Conservation (phyloP, 1,284 basidiomycete genomes). For the Coriolopsis trogii region DNA sequence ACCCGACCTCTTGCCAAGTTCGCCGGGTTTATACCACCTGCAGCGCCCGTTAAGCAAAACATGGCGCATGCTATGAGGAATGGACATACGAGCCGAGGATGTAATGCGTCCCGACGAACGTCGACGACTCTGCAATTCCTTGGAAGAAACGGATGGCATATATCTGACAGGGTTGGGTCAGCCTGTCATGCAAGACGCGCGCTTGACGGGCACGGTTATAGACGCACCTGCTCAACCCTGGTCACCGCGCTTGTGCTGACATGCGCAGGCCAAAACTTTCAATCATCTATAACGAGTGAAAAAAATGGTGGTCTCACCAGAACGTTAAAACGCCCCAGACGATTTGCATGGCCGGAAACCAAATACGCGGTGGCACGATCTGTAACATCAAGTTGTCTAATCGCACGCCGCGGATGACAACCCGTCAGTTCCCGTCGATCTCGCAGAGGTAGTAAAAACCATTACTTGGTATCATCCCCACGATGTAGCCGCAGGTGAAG, state of each 20-base stretch:
- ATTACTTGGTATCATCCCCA: conserved; percentile 74
- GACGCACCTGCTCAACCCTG: conserved; percentile 55
- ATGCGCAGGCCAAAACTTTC: neutral
- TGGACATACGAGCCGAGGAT: conserved; percentile 63
- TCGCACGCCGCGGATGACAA: neutral
- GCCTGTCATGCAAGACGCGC: conserved; percentile 1
- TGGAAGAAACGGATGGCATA: conserved; percentile 77
- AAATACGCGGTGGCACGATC: conserved; percentile 61
- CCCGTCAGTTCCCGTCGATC: conserved; percentile 1
- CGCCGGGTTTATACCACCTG: conserved; percentile 68
- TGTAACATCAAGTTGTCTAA: conserved; percentile 68
- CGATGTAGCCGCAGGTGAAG: conserved; percentile 72
- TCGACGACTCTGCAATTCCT: conserved; percentile 73
- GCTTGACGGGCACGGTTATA: neutral
- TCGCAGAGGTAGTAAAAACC: too few species aligned
- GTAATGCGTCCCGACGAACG: conserved; percentile 77
- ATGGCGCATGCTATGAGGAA: neutral
- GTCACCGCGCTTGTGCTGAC: conserved; percentile 57
- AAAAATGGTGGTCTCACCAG: conserved; percentile 41
- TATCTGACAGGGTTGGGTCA: conserved; percentile 43
- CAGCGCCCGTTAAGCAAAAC: neutral
- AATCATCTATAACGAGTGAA: too few species aligned
- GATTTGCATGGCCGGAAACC: conserved; percentile 68
- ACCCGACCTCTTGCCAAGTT: conserved; percentile 72
- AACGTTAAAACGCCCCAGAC: conserved; percentile 68